Evolutionary conservation across 805 yeast genomes (phyloP).

Genomic region (Hyphopichia homilentoma): DNA sequence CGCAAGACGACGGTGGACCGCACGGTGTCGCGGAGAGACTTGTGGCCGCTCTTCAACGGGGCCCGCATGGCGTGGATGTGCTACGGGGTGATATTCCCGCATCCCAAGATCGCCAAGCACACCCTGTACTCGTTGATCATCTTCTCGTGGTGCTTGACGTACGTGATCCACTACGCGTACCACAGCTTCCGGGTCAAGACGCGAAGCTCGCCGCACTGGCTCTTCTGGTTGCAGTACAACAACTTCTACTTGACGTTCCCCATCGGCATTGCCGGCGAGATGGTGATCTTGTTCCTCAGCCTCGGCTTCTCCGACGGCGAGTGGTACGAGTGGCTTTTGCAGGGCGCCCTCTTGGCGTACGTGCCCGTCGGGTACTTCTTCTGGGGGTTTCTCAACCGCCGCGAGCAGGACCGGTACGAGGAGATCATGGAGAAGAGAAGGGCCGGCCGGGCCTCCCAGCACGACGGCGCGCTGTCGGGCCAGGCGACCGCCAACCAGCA

Average conservation of each 20-base stretch:
- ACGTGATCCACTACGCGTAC: conserved; percentile 31
- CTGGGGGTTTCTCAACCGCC: conserved; percentile 26
- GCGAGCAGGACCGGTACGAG: conserved; percentile 17
- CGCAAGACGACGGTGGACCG: conserved; percentile 12
- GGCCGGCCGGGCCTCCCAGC: conserved; percentile 6
- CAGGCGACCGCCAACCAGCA: no score
- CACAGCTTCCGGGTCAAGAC: conserved; percentile 34
- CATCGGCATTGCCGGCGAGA: conserved; percentile 27
- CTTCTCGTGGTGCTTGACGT: conserved; percentile 30
- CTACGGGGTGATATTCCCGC: conserved; percentile 39
- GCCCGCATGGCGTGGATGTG: conserved; percentile 35
- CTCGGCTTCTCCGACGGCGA: conserved; percentile 25
- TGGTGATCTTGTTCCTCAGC: conserved; percentile 32
- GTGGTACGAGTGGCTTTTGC: conserved; percentile 21
- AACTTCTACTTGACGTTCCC: conserved; percentile 35
- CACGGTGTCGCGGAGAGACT: conserved; percentile 9
- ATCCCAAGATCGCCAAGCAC: conserved; percentile 40
- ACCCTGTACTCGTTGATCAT: conserved; percentile 37
- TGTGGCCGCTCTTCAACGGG: conserved; percentile 27
- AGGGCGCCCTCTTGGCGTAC: conserved; percentile 25
- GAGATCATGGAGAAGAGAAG: conserved; percentile 17
- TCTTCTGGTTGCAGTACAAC: conserved; percentile 35
- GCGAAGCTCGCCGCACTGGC: conserved; percentile 28
- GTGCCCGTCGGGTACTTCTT: conserved; percentile 34
- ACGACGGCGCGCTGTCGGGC: no score